Evolutionary conservation across 2,329 filamentous ascomycete genomes (phyloP).

Genomic region (Diaporthe capsici): DNA sequence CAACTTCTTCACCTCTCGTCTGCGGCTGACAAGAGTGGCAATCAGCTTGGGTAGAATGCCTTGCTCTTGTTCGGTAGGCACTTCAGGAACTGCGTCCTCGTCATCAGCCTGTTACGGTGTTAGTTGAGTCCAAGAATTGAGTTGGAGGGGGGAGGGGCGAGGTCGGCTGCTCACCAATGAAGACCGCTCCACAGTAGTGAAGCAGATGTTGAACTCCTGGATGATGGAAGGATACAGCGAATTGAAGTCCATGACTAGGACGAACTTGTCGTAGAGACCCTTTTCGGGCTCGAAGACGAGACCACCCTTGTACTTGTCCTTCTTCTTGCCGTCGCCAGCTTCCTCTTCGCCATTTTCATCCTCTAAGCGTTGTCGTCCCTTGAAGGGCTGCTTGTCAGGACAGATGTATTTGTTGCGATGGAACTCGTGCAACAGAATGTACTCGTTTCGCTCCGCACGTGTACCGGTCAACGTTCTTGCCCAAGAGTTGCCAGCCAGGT

Average conservation of each 20-base stretch:
- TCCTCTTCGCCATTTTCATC: constrained; percentile 81
- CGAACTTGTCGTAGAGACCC: constrained; percentile 97
- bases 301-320: constrained; percentile 99
- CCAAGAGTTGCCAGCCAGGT: constrained; percentile 98
- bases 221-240: constrained; percentile 98
- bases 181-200: constrained; percentile 92
- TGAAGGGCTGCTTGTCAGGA: constrained; percentile 91
- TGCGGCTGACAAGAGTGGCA: constrained; percentile 88
- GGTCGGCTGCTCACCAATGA: constrained; percentile 69
- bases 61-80: constrained; percentile 82
- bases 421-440: constrained; percentile 98
- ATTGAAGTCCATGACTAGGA: constrained; percentile 99
- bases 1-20: constrained; percentile 92
- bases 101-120: constrained; percentile 72
- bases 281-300: constrained; percentile 98
- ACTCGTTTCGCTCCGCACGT: constrained; percentile 97
- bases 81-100: constrained; percentile 90
- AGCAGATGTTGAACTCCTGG: constrained; percentile 99
- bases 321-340: constrained; percentile 86
- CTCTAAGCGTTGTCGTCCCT: constrained; percentile 78
- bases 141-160: background rate
- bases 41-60: constrained; percentile 94
- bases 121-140: constrained; percentile 43
- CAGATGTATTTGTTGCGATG: constrained; percentile 98
- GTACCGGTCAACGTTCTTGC: constrained; percentile 95